phyloP scores from a whole-genome alignment of 116 monocot genomes.

The Papilionanthe hybrid region DNA sequence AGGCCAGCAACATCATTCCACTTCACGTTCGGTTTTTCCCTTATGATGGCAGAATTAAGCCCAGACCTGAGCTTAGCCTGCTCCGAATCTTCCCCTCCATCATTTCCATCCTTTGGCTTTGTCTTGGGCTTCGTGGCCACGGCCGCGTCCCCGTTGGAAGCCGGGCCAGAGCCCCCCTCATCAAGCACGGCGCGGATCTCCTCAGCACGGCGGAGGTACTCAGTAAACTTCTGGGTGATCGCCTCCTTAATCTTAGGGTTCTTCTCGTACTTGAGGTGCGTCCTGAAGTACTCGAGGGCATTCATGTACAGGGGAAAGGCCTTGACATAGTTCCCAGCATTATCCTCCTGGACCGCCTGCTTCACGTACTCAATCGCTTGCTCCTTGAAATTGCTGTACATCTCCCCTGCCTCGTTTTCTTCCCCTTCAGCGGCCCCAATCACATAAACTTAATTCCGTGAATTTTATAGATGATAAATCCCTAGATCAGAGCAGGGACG shows the following conservation, averaged over 20 bases:
- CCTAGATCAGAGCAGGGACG: background rate
- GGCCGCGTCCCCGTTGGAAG: slow-evolving; percentile 67
- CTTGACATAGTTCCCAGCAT: slow-evolving; percentile 97
- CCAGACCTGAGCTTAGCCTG: slow-evolving; percentile 85
- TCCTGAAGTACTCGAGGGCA: slow-evolving; percentile 97
- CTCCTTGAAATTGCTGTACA: slow-evolving; percentile 99
- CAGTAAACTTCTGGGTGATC: slow-evolving; percentile 98
- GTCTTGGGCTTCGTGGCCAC: slow-evolving; percentile 79
- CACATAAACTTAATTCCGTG: background rate
- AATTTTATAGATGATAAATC: background rate
- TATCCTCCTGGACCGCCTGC: slow-evolving; percentile 97
- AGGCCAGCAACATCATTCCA: slow-evolving; percentile 96
- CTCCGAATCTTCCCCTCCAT: slow-evolving; percentile 69
- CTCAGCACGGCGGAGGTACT: slow-evolving; percentile 98
- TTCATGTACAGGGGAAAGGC: slow-evolving; percentile 99
- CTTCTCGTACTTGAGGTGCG: slow-evolving; percentile 99
- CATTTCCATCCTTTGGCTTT: slow-evolving; percentile 77
- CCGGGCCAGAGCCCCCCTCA: slow-evolving; percentile 73
- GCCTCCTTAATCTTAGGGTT: slow-evolving; percentile 99
- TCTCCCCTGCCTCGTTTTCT: slow-evolving; percentile 17
- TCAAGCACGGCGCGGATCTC: slow-evolving; percentile 94
- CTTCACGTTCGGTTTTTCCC: slow-evolving; percentile 90
- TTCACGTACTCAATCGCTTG: slow-evolving; percentile 99
- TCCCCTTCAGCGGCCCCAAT: background rate
- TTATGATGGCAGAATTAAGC: slow-evolving; percentile 83